These are phyloP conservation scores for Entamoeba histolytica DNA, from an alignment of 208 protist genomes.

Conservation along the genomic window DNA sequence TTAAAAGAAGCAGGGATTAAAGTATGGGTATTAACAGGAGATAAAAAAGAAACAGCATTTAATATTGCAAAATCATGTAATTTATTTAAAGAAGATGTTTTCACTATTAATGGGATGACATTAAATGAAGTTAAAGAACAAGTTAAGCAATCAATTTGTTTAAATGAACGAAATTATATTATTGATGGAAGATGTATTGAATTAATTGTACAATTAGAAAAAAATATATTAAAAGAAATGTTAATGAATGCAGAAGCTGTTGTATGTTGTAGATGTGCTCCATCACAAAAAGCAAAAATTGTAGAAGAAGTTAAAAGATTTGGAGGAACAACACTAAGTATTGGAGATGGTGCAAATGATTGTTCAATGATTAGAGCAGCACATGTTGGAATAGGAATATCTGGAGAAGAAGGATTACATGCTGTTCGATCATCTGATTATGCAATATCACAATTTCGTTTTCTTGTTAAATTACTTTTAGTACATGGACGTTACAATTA, in stretches of 20 bases:
- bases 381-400: slow-evolving; percentile 49
- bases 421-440: slow-evolving; percentile 85
- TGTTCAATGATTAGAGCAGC: slow-evolving; percentile 67
- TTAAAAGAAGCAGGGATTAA: slow-evolving; percentile 81
- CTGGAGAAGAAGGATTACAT: slow-evolving; percentile 84
- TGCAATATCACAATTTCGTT: slow-evolving; percentile 72
- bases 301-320: slow-evolving; percentile 51
- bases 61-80: slow-evolving; percentile 61
- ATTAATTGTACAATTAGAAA: slow-evolving; percentile 37
- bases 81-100: slow-evolving; percentile 48
- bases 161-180: slow-evolving; percentile 12
- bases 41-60: slow-evolving; percentile 55
- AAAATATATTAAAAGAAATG: slow-evolving; percentile 38
- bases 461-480: slow-evolving; percentile 52
- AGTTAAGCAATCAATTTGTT: slow-evolving; percentile 2
- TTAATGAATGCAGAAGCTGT: slow-evolving; percentile 53
- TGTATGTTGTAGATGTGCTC: slow-evolving; percentile 74
- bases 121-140: slow-evolving; percentile 16
- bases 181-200: slow-evolving; percentile 45
- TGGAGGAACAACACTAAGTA: slow-evolving; percentile 47
- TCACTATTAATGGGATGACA: background rate
- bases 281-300: slow-evolving; percentile 87
- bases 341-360: slow-evolving; percentile 93
- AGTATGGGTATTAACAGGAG: slow-evolving; percentile 91
- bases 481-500: slow-evolving; percentile 47